Base-by-base conservation (phyloP, 1,139 yeast genomes). In the Debaryomycetaceae sp. region DNA sequence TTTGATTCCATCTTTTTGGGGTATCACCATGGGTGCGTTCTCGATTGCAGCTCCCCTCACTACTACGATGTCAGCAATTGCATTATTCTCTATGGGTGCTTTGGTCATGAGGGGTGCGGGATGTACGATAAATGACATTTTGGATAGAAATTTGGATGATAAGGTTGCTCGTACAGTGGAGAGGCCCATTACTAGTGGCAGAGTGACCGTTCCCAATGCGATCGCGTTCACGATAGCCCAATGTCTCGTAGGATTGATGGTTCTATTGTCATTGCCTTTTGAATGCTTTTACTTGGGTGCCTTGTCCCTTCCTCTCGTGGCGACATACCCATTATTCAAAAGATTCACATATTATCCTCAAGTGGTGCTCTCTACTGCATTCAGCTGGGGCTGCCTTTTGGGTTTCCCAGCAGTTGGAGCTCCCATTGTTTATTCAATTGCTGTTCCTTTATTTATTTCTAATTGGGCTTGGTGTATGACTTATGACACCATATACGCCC, bases 31-130 rank as follows among this genome's bases (percentile, higher is more conserved):
- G 84, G 98, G 97, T 0, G 93, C 96, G 0, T 84, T 76, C 53
- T 74, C 83, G 50, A 67, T 85, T 0, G 66, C 77, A 1, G 96
- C 96, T 0, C 84, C 97, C 0, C 44, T 87, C 4, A 55, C 80
- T 0, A 76, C 83, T 1, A 81, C 91, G 0, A 48, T 76, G 0
- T 74, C 76, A 52, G 86, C 84, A 54, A 60, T 85, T 36, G 72
- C 75, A 0, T 68, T 91, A 24, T 93, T 91, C 58, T 82, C 93
- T 1, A 70, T 84, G 3, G 99, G 99, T 9, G 81, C 98, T 0
- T 59, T 91, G 36, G 75, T 91, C 13, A 93, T 95, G 97, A 79
- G 99, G 64, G 97, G 98, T 36, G 98, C 97, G 1, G 99, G 99
- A 0, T 95, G 99, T 62, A 91, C 96, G 1, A 84, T 95, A 46